Base-by-base conservation (phyloP, 148 eudicot species). In the Chenopodium suecicum region DNA sequence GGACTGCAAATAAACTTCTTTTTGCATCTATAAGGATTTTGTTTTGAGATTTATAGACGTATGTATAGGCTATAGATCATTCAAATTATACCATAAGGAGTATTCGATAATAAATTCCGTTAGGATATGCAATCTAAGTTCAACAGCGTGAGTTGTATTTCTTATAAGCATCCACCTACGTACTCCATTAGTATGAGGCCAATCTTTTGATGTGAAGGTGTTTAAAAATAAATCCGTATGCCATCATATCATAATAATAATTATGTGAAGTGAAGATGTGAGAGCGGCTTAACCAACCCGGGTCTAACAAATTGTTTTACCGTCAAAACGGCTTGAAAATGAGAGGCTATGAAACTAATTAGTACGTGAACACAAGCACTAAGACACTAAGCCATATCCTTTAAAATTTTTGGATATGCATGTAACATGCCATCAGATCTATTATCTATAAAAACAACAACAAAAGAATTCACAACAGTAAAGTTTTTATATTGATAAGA, bases 351-450 rank as follows among this genome's bases (percentile, higher is more conserved):
- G 17, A 37, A 6, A 1, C 7, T 31, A 20, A 2, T 34, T 68
- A 0, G 16, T 44, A 69, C 44, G 46, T 31, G 46, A 32, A 69
- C 72, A 69, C 72, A 31, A 3, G 32, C 68, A 16, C 31, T 56
- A 4, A 65, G 10, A 4, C 29, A 50, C 37, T 12, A 19, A 70
- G 11, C 50, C 74, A 70, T 1, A 9, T 67, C 17, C 31, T 58
- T 23, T 62, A 4, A 20, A 4, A 25, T 9, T 65, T 8, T 68
- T 8, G 11, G n/a, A 34, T 2, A 70, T 70, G 74, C 74, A 70
- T 70, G 74, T 12, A 70, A 70, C 74, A 70, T 70, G 74, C 74
- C 25, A 70, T 32, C 73, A 32, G 23, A 69, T 37, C 73, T 19
- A 11, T 17, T 23, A 69, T 34, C 73, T 19, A 11, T 17, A 70